These are phyloP conservation scores for Xylariaceae sp. DNA, from an alignment of 2,329 filamentous ascomycete genomes.

Conservation along the genomic window DNA sequence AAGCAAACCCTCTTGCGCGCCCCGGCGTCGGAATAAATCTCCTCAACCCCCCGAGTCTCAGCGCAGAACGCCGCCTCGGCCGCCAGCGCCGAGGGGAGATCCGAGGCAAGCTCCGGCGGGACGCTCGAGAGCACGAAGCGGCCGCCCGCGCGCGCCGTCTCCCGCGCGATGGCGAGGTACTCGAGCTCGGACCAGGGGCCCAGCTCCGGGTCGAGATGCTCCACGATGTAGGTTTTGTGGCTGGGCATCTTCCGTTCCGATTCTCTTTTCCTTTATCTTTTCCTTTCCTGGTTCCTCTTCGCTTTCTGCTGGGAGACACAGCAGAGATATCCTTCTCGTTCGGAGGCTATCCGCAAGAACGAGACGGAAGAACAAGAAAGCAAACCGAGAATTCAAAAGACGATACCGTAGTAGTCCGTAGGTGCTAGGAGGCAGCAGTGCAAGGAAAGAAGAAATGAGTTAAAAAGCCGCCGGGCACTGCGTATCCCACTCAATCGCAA, in stretches of 20 bases:
- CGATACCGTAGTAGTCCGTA: too few species aligned
- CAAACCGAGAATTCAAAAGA: too few species aligned
- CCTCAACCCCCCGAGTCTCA: constrained; percentile 75
- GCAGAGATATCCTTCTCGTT: too few species aligned
- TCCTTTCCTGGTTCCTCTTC: too few species aligned
- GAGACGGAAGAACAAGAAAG: too few species aligned
- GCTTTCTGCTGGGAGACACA: too few species aligned
- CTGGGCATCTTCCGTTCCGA: constrained; percentile 24
- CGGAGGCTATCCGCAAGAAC: too few species aligned
- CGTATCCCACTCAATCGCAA: too few species aligned
- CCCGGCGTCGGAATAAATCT: constrained; percentile 55
- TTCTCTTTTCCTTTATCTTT: background rate
- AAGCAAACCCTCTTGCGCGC: constrained; percentile 78
- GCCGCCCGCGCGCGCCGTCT: constrained; percentile 64
- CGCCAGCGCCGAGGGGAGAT: constrained; percentile 56
- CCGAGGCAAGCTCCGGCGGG: constrained; percentile 63
- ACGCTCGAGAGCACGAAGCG: constrained; percentile 81
- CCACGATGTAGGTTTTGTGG: constrained; percentile 80
- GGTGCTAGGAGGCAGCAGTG: too few species aligned
- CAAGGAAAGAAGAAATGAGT: too few species aligned
- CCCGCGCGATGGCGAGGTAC: constrained; percentile 80
- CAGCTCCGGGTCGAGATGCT: constrained; percentile 92
- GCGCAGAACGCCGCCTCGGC: constrained; percentile 61
- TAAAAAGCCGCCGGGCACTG: too few species aligned
- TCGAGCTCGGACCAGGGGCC: constrained; percentile 93